Base-by-base conservation (phyloP, 1,284 basidiomycete genomes). In the Ceraceosorus guamensis region DNA sequence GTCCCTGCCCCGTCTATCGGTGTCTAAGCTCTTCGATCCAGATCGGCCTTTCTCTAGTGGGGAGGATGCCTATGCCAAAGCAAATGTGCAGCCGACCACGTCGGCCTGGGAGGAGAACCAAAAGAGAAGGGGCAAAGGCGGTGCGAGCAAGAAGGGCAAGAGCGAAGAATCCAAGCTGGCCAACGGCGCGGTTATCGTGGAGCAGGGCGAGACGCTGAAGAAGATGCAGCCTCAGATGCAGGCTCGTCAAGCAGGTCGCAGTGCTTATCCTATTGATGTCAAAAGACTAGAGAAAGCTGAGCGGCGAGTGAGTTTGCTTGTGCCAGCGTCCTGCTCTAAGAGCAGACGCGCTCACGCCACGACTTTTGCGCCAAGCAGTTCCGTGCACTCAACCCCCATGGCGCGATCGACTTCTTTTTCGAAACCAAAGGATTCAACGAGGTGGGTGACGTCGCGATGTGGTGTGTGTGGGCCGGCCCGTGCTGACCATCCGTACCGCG, bases 1-100 rank as follows among this genome's bases (percentile, higher is more conserved):
- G 5, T 61, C 68, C 0, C 59, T 69, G 65, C 73, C 73, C 10
- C 60, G 67, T 3, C 48, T 75, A 11, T 68, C 70, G 55, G 67
- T 78, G 34, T 68, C 63, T 46, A 64, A 61, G 11, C 59, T 78
- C 4, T 71, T 78, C 46, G 70, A 74, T 46, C 24, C 30, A 11
- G 24, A 16, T 18, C 14, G 48, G 13, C 51, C 56, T 37, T 59
- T 59, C 50, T 13, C 30, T 18, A n/a, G 11, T 5, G 8, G 30
- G 24, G 10, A 50, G 14, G 16, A 53, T 8, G 18, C 35, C n/a
- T 18, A 51, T 33, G 18, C 24, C 18, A 18, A 13, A 48, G 53
- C 13, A 30, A 35, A 18, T 14, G 24, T 16, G 7, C n/a, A 3
- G 4, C 3, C 6, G 7, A 6, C 16, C 44, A 18, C 45, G 10